A percentile compares a stretch with the other conserved stretches of the same genome.
Conservation (phyloP, 768 basidiomycete genomes). For the Roridomyces roridus region DNA sequence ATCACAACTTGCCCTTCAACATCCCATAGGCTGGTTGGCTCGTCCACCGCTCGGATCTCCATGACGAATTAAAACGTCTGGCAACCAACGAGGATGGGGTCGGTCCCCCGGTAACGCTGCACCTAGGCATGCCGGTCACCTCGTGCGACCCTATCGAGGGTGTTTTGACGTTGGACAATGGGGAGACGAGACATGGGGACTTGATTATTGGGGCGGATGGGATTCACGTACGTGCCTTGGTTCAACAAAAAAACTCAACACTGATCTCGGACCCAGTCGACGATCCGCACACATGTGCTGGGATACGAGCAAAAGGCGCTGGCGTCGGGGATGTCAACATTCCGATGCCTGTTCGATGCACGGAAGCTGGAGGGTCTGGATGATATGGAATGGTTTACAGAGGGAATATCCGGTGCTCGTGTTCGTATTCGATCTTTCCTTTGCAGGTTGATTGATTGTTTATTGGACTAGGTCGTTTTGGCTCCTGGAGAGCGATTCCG, state of each 20-base stretch:
- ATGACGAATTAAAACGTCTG: constrained; percentile 19
- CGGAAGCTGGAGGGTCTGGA: not conserved
- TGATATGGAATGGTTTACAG: constrained; percentile 19
- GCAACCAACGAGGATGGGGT: not conserved
- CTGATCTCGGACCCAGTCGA: not conserved
- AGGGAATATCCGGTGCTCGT: constrained; percentile 6
- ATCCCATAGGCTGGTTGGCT: constrained; percentile 4
- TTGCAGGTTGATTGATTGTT: too few relatives aligned
- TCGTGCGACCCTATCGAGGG: constrained; percentile 13
- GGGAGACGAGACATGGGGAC: constrained; percentile 6
- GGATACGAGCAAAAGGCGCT: constrained; percentile 14
- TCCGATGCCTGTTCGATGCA: constrained; percentile 16
- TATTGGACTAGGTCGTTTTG: not conserved
- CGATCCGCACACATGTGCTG: constrained; percentile 10
- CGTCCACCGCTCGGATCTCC: constrained; percentile 13
- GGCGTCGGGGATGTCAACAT: constrained; percentile 6
- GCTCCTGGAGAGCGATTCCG: constrained; percentile 9
- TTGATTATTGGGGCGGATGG: constrained; percentile 16
- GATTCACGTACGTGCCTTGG: constrained; percentile 7
- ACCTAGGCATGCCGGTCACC: constrained; percentile 11
- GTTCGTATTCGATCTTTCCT: too few relatives aligned
- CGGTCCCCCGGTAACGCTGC: not conserved
- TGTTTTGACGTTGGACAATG: constrained; percentile 4
- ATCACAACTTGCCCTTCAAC: too few relatives aligned
- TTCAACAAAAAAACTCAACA: too few relatives aligned